Base-by-base conservation (phyloP, 23 red algal genomes). In the Gracilaria gracilis region DNA sequence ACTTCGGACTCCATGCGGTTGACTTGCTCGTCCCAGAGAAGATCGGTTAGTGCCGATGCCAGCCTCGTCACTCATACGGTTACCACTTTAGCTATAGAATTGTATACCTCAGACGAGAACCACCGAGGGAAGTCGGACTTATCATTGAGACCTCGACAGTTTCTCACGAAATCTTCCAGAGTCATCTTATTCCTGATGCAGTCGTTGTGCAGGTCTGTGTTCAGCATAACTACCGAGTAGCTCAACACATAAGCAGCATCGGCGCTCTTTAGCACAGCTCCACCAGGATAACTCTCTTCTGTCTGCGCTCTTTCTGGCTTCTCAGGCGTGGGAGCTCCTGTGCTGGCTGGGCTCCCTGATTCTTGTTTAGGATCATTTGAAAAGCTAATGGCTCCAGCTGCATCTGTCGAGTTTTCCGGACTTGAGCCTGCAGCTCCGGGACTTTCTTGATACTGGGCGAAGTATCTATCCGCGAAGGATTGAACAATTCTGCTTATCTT, bases 401-500 rank as follows among this genome's bases (percentile, higher is more conserved):
- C 37, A 46, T 46, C 69, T 40, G 37, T 21, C 4, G 69, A 75
- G 7, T 46, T 40, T 13, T 65, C 61, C 1, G 61, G 61, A 65
- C 61, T 65, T 27, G 69, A 75, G 17, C n/a, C 19, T 8, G 69
- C 77, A 20, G 27, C 15, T 48, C 29, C 15, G 20, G 80, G 79
- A n/a, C 87, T 80, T 38, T 99, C 96, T 47, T 75, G 69, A 25
- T 75, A 46, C 88, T 99, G 84, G 3, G 61, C 36, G 49, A 50
- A 92, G 49, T 94, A 99, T 61, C 85, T 91, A 59, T 88, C 77
- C 5, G 97, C 94, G 86, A 99, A 99, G 5, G 94, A 90, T 32
- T 99, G 93, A 65, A 99, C 90, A 84, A 99, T 96, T 69, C 97
- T 91, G 44, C 95, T 90, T 82, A 99, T 99, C 81, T 99, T 99